These are phyloP conservation scores for Pigoraptor vietnamica DNA, from an alignment of 78 protist species.

Conservation along the genomic window DNA sequence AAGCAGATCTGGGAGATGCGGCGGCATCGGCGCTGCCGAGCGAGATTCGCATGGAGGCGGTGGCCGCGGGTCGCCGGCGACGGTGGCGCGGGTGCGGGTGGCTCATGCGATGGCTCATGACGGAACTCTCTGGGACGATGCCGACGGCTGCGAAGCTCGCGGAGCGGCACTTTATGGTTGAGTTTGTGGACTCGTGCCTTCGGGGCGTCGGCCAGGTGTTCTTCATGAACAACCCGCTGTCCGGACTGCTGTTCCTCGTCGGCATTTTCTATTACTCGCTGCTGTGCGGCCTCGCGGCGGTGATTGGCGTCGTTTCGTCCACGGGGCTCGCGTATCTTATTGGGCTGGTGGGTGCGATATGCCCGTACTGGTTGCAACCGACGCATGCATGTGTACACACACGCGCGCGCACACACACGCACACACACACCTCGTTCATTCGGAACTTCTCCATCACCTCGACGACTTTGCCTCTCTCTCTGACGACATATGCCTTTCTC, in stretches of 20 bases:
- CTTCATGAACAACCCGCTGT: not conserved
- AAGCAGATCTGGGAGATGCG: no score
- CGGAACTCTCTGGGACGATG: not conserved
- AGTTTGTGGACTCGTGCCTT: not conserved
- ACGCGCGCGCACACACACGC: no score
- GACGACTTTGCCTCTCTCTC: no score
- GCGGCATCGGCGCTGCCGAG: no score
- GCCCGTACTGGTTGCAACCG: not conserved
- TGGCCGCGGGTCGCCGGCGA: no score
- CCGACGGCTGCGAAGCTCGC: not conserved
- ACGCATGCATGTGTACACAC: no score
- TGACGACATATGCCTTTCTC: no score
- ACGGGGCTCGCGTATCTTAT: not conserved
- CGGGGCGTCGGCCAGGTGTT: not conserved
- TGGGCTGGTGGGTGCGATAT: not conserved
- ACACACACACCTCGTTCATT: no score
- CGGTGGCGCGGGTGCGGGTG: not conserved
- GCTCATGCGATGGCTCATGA: not conserved
- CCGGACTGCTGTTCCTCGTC: not conserved
- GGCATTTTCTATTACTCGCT: not conserved
- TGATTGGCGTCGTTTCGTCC: not conserved
- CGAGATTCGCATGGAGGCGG: not conserved
- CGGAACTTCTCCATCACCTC: no score
- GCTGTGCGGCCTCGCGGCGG: not conserved
- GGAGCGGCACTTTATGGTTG: not conserved